Percentiles rank a stretch among this genome's conserved stretches.
Evolutionary conservation across 768 basidiomycete species (phyloP).

Genomic region (Daedalea quercina): DNA sequence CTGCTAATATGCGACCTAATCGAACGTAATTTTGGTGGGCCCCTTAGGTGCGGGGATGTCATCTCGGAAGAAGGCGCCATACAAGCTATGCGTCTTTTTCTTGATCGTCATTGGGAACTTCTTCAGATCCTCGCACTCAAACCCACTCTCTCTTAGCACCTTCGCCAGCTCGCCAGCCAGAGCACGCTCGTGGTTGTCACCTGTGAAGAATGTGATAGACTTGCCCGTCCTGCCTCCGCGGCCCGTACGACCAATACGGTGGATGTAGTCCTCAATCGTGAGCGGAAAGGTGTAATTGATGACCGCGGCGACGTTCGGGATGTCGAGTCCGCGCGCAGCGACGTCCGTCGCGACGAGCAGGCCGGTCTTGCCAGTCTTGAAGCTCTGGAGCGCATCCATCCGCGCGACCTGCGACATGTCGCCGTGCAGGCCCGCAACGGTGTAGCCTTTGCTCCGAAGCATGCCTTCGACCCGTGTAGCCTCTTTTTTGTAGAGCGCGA

Average conservation of each 20-base stretch:
- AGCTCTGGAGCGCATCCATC: conserved; percentile 79
- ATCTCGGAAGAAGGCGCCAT: conserved; percentile 81
- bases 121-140: conserved; percentile 67
- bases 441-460: conserved; percentile 67
- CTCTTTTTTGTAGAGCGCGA: conserved; percentile 97
- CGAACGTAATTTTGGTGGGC: conserved; percentile 76
- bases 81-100: conserved; percentile 88
- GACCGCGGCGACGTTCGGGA: conserved; percentile 90
- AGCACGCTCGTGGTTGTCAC: conserved; percentile 76
- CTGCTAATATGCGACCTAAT: not conserved
- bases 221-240: conserved; percentile 87
- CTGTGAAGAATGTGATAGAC: conserved; percentile 96
- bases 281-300: conserved; percentile 98
- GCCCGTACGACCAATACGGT: conserved; percentile 87
- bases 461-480: conserved; percentile 84
- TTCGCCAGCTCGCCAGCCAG: conserved; percentile 92
- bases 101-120: conserved; percentile 96
- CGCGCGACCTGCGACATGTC: conserved; percentile 85
- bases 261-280: conserved; percentile 90
- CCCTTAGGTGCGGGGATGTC: conserved; percentile 52
- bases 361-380: conserved; percentile 74
- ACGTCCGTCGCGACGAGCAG: conserved; percentile 96
- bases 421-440: conserved; percentile 81
- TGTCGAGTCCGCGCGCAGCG: conserved; percentile 94
- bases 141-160: conserved; percentile 83